Conservation (phyloP, 2,329 filamentous ascomycete genomes). For the Pseudogymnoascus sp. region DNA sequence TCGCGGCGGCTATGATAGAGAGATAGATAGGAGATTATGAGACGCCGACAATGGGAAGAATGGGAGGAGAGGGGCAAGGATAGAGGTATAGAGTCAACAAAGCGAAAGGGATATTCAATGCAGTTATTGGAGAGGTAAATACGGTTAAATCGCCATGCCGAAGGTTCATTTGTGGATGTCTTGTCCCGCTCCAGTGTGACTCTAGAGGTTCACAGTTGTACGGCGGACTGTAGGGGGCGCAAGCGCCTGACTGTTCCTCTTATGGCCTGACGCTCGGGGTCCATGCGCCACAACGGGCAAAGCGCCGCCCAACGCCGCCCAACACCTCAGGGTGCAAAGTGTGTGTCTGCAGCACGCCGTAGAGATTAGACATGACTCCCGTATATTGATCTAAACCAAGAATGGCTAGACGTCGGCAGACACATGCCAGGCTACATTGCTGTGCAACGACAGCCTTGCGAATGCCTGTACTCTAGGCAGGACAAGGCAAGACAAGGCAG, state of each 20-base stretch:
- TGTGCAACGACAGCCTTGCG: neutral
- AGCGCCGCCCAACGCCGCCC: neutral
- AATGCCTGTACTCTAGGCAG: neutral
- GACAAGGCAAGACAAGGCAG: neutral
- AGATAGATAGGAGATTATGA: neutral
- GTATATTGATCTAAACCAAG: neutral
- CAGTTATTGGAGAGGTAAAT: neutral
- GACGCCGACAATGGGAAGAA: neutral
- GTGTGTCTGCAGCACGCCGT: neutral
- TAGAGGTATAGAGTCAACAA: neutral
- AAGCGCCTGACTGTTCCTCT: neutral
- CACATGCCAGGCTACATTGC: neutral
- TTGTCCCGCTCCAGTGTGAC: neutral
- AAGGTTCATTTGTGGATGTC: conserved; percentile 1
- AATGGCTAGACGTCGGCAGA: neutral
- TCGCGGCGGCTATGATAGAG: neutral
- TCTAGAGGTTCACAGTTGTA: conserved; percentile 1
- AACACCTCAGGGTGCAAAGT: neutral
- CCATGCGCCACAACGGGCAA: neutral
- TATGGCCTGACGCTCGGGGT: conserved; percentile 3
- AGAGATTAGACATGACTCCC: neutral
- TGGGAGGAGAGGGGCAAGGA: neutral
- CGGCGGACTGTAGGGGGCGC: neutral
- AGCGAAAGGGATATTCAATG: neutral
- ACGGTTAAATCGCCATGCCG: neutral